Evolutionary conservation across 108 stramenopile species (phyloP).

Genomic region (Cyclotella atomus): DNA sequence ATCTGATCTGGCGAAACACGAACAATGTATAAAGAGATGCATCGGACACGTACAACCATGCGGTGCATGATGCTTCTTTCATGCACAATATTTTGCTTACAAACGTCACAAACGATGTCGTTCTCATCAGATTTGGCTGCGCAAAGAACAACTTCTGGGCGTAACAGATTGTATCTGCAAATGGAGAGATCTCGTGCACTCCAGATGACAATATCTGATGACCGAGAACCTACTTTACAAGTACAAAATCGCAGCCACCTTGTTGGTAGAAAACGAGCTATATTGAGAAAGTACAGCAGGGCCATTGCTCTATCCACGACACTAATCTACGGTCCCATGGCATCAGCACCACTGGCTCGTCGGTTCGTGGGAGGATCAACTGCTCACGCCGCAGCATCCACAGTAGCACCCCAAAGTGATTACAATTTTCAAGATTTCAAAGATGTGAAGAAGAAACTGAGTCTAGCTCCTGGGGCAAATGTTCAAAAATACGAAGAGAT

Average conservation of each 20-base stretch:
- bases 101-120: neutral
- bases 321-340: conserved; percentile 44
- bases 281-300: conserved; percentile 43
- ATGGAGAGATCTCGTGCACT: neutral
- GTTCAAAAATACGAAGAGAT: conserved; percentile 42
- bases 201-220: neutral
- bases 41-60: neutral
- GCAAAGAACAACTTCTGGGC: neutral
- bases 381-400: conserved; percentile 37
- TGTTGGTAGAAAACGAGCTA: conserved; percentile 29
- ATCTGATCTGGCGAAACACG: too few species aligned
- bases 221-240: neutral
- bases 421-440: conserved; percentile 55
- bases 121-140: neutral
- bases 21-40: too few species aligned
- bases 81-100: neutral
- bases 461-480: conserved; percentile 43
- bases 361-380: conserved; percentile 21
- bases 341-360: conserved; percentile 23
- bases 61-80: neutral
- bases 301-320: conserved; percentile 47
- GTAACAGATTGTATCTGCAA: neutral
- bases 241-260: neutral
- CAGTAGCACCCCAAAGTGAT: conserved; percentile 8
- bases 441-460: conserved; percentile 48